A percentile compares a stretch with the other conserved stretches of the same genome.
Conservation (phyloP, 1,284 basidiomycete genomes). For the Agaricales sp. region DNA sequence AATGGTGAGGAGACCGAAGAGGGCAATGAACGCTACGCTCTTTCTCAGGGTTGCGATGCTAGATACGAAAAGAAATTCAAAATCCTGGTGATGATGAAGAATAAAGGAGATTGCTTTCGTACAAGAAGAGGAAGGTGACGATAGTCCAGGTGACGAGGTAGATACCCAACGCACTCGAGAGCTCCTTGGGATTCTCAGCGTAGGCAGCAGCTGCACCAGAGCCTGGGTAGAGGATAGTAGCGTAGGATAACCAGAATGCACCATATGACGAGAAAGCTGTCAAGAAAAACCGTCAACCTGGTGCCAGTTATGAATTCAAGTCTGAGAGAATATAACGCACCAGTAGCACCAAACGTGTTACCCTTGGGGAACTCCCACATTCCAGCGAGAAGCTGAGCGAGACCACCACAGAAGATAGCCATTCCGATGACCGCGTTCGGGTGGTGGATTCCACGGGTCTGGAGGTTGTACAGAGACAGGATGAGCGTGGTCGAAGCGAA, state of each 20-base stretch:
- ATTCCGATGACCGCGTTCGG: constrained; percentile 80
- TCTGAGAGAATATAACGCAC: constrained; percentile 27
- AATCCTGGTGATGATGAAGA: neutral
- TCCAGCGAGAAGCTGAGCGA: constrained; percentile 66
- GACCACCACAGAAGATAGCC: constrained; percentile 76
- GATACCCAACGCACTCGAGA: constrained; percentile 52
- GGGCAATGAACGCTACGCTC: constrained; percentile 43
- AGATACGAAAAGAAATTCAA: too few relatives aligned
- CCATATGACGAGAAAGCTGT: constrained; percentile 38
- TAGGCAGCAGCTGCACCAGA: constrained; percentile 50
- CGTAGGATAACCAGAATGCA: constrained; percentile 76
- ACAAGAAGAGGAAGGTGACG: constrained; percentile 33
- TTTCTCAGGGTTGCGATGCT: constrained; percentile 46
- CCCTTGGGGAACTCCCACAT: constrained; percentile 80
- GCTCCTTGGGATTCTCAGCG: constrained; percentile 24
- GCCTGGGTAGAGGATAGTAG: constrained; percentile 51
- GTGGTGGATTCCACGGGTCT: constrained; percentile 35
- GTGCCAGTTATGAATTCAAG: neutral
- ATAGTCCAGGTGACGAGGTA: constrained; percentile 62
- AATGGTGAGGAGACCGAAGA: constrained; percentile 55
- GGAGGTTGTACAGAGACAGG: constrained; percentile 56
- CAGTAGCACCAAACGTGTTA: constrained; percentile 59
- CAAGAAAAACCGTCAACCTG: neutral
- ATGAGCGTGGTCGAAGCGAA: constrained; percentile 70
- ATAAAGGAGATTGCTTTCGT: too few relatives aligned